Evolutionary conservation across 768 basidiomycete species (phyloP), one percentile per base, ranked within the genome.

Genomic region (Boletus coccyginus): DNA sequence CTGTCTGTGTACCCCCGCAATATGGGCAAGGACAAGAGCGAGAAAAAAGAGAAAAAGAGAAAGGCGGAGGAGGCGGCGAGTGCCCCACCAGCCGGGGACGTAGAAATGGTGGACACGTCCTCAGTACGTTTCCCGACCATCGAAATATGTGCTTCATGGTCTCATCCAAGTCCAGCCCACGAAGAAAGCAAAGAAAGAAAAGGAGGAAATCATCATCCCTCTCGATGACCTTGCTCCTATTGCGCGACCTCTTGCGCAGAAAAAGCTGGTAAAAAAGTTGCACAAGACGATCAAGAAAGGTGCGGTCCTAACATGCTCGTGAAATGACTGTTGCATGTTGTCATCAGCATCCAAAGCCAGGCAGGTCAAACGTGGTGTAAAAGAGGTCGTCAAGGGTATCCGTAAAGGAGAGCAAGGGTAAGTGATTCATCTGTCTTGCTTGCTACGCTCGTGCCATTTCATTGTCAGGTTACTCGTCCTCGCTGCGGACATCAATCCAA

Each of bases 381-480:
- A 98, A 74, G 97, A 99, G 73, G 92, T 99, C 35, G 94, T 97
- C 43, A 99, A 99, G 73, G 93, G 93, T 4, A 89, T 99, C 41
- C 83, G 95, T 52, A 99, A 99, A 70, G 95, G 95, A 56, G 96
- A 98, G 72, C 94, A 91, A 78, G 97, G 97, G 93, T 88, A 65
- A 57, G 87, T 77, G 8, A 14, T 63, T 35, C 43, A 12, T 46
- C 38, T 5, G 13, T 31, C 14, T 52, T 32, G 21, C 41, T 50
- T 42, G 52, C n/a, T 35, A 54, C 50, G 32, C 33, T 39, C 46
- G 29, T 24, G 55, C 50, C 46, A 63, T 51, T 13, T 41, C 50
- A 13, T 57, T 38, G 2, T 9, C 62, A 95, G 94, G 21, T 77
- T 99, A 35, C 83, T 99, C 32, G 76, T 99, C 55, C 85, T 99